Evolutionary conservation across 768 basidiomycete species (phyloP).

Genomic region (Kondoa subrosea): DNA sequence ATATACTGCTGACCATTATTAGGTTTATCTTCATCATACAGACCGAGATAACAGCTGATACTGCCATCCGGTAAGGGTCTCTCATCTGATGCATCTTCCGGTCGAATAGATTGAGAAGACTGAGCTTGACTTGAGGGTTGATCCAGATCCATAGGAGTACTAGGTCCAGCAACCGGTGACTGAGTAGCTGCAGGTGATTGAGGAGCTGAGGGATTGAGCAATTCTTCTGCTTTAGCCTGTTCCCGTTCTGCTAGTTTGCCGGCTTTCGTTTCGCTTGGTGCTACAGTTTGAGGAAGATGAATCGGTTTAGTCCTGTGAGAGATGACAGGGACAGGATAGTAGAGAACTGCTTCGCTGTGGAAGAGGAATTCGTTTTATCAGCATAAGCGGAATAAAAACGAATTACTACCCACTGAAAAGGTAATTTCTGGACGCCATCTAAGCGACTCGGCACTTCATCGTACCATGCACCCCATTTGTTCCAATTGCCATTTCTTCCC

Average conservation of each 20-base stretch:
- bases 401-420: not conserved
- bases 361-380: not conserved
- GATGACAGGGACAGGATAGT: not conserved
- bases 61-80: not conserved
- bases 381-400: not conserved
- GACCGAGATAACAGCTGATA: not conserved
- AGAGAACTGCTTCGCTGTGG: not conserved
- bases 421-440: not conserved
- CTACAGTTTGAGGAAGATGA: not conserved
- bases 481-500: not conserved
- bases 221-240: not conserved
- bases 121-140: too few relatives aligned
- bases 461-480: not conserved
- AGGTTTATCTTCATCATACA: not conserved
- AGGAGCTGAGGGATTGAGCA: not conserved
- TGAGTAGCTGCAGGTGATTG: not conserved
- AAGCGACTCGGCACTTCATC: not conserved
- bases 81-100: not conserved
- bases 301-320: not conserved
- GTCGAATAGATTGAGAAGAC: not conserved
- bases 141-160: not conserved
- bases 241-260: not conserved
- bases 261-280: not conserved
- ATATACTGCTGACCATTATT: not conserved
- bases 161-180: too few relatives aligned